phyloP scores from a whole-genome alignment of 2,329 filamentous ascomycete species.

The Dactylellina sp. region DNA sequence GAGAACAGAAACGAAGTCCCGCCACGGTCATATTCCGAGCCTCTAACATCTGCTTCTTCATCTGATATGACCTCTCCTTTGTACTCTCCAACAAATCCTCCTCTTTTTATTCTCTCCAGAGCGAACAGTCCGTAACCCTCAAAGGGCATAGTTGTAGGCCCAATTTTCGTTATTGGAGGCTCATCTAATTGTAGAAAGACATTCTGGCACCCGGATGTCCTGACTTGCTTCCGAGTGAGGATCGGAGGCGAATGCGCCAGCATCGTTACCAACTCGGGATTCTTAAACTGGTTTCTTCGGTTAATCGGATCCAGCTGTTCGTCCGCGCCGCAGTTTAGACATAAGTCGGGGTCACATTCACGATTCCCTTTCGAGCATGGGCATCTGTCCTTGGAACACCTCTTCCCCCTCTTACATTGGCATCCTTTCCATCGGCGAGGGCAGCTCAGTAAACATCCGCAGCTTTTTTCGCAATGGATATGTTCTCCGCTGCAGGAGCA shows the following conservation, averaged over 20 bases:
- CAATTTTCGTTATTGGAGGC: constrained; percentile 75
- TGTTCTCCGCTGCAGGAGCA: constrained; percentile 74
- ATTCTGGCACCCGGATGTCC: constrained; percentile 76
- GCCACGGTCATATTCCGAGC: constrained; percentile 66
- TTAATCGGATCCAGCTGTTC: constrained; percentile 78
- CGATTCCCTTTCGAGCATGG: constrained; percentile 78
- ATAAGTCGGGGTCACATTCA: constrained; percentile 84
- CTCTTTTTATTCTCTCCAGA: constrained; percentile 74
- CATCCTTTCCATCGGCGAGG: constrained; percentile 76
- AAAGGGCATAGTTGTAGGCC: constrained; percentile 75
- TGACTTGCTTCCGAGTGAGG: constrained; percentile 67
- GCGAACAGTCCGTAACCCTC: constrained; percentile 82
- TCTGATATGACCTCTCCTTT: constrained; percentile 80
- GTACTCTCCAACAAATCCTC: constrained; percentile 84
- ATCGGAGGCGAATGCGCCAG: background rate
- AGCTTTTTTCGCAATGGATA: constrained; percentile 79
- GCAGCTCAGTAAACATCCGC: constrained; percentile 73
- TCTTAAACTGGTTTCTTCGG: constrained; percentile 64
- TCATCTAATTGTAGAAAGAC: constrained; percentile 76
- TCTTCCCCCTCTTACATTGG: constrained; percentile 73
- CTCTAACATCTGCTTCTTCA: constrained; percentile 76
- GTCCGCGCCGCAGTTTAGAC: constrained; percentile 75
- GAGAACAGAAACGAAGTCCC: constrained; percentile 68
- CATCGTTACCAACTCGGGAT: constrained; percentile 1
- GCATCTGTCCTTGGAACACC: constrained; percentile 72